Percentiles rank a stretch among this genome's conserved stretches.
These are phyloP conservation scores for Limnanthes douglasii DNA, from an alignment of 345 rosid genomes.

Conservation along the genomic window DNA sequence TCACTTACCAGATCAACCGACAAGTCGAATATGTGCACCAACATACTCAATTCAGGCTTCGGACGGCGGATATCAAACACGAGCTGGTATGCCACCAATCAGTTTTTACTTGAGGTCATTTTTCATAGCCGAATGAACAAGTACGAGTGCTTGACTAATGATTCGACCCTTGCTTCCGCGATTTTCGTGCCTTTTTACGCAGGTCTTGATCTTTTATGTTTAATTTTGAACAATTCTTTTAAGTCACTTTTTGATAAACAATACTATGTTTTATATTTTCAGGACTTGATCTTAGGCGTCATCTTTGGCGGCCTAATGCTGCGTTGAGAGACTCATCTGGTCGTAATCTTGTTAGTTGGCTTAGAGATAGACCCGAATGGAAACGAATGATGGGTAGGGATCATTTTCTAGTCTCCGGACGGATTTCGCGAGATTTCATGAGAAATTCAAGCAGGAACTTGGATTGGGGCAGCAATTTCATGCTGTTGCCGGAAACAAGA, in stretches of 20 bases:
- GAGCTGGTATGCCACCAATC: slow-evolving; percentile 25
- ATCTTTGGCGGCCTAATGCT: slow-evolving; percentile 21
- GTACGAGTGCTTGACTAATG: slow-evolving; percentile 24
- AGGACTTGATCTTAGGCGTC: slow-evolving; percentile 23
- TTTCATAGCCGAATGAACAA: slow-evolving; percentile 28
- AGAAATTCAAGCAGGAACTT: slow-evolving; percentile 9
- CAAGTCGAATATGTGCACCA: slow-evolving; percentile 19
- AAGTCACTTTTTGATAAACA: no score
- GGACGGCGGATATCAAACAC: slow-evolving; percentile 17
- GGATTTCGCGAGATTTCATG: slow-evolving; percentile 25
- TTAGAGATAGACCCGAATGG: slow-evolving; percentile 23
- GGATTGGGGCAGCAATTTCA: slow-evolving; percentile 32
- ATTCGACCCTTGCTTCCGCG: slow-evolving; percentile 30
- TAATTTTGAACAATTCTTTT: no score
- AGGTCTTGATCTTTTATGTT: slow-evolving; percentile 18
- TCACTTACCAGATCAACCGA: slow-evolving; percentile 13
- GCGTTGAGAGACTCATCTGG: slow-evolving; percentile 21
- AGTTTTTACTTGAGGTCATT: slow-evolving; percentile 21
- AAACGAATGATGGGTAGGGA: slow-evolving; percentile 21
- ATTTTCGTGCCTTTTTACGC: slow-evolving; percentile 27
- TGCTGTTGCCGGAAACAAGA: slow-evolving; percentile 12
- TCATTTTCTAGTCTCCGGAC: slow-evolving; percentile 31
- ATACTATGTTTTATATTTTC: no score
- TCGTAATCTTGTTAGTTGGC: slow-evolving; percentile 17
- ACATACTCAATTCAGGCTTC: slow-evolving; percentile 18